phyloP scores from a whole-genome alignment of 495 filamentous ascomycete species.

The Penicillium macrosclerotiorum region DNA sequence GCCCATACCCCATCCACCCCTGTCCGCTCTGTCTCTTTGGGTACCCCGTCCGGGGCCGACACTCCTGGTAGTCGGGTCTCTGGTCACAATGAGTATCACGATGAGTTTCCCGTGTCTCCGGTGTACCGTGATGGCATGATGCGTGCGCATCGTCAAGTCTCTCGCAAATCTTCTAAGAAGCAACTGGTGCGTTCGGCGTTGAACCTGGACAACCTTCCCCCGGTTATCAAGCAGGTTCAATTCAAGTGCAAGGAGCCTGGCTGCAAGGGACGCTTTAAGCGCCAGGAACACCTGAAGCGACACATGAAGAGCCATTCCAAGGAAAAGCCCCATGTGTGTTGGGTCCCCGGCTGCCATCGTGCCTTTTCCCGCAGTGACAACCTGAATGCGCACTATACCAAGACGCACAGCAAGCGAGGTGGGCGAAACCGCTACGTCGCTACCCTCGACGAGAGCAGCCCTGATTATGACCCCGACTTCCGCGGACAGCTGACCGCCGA shows the following conservation, averaged over 20 bases:
- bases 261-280: slow-evolving; percentile 54
- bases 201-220: slow-evolving; percentile 40
- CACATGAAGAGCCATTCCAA: slow-evolving; percentile 60
- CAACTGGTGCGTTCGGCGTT: slow-evolving; percentile 39
- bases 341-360: slow-evolving; percentile 45
- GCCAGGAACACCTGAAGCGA: slow-evolving; percentile 64
- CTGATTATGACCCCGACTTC: slow-evolving; percentile 46
- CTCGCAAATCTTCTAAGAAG: slow-evolving; percentile 39
- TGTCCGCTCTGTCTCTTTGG: slow-evolving; percentile 40
- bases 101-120: slow-evolving; percentile 41
- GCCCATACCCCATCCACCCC: slow-evolving; percentile 43
- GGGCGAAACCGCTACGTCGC: slow-evolving; percentile 49
- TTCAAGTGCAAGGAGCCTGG: slow-evolving; percentile 48
- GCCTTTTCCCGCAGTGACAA: slow-evolving; percentile 49
- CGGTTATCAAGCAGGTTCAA: slow-evolving; percentile 44
- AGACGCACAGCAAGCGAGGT: slow-evolving; percentile 50
- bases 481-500: slow-evolving; percentile 44
- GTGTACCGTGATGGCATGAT: slow-evolving; percentile 35
- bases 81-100: slow-evolving; percentile 35
- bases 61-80: slow-evolving; percentile 42
- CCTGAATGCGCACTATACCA: slow-evolving; percentile 49
- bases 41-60: slow-evolving; percentile 36
- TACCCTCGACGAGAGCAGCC: slow-evolving; percentile 45
- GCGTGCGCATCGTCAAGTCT: slow-evolving; percentile 33
- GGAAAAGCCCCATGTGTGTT: slow-evolving; percentile 52